A percentile compares a stretch with the other conserved stretches of the same genome.
phyloP scores from a whole-genome alignment of 805 yeast genomes.

The Middelhovenomyces tepae region DNA sequence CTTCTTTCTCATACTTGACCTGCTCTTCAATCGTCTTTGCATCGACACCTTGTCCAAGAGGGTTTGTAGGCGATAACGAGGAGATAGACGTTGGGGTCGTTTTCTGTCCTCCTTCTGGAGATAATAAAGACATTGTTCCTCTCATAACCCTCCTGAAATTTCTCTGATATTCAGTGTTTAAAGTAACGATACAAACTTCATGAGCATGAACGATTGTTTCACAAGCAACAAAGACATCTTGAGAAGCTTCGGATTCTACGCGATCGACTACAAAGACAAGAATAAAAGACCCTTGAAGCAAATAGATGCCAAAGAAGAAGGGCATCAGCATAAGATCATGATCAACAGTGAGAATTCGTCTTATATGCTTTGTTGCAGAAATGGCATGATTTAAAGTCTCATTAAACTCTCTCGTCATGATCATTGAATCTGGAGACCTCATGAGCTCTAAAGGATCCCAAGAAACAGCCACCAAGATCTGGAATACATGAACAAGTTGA shows the following conservation, averaged over 20 bases:
- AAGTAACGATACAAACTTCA: conserved; percentile 25
- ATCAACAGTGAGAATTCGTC: conserved; percentile 22
- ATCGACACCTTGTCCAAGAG: conserved; percentile 16
- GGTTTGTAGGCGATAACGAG: conserved; percentile 17
- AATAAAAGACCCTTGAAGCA: conserved; percentile 23
- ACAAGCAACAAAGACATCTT: conserved; percentile 22
- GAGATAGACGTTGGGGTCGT: conserved; percentile 21
- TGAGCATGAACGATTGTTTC: conserved; percentile 25
- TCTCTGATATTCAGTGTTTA: conserved; percentile 25
- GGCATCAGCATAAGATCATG: conserved; percentile 23
- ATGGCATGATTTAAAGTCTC: conserved; percentile 21
- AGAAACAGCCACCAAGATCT: conserved; percentile 20
- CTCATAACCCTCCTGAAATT: conserved; percentile 25
- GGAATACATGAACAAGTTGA: conserved; percentile 21
- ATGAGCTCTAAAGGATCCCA: conserved; percentile 26
- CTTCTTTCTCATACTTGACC: conserved; percentile 10
- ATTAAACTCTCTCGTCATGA: conserved; percentile 18
- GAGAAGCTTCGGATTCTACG: conserved; percentile 17
- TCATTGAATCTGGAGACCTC: conserved; percentile 16
- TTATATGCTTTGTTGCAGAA: conserved; percentile 19
- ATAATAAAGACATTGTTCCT: conserved; percentile 22
- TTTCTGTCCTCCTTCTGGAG: too few species aligned
- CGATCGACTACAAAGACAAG: conserved; percentile 21
- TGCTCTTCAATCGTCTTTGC: conserved; percentile 7
- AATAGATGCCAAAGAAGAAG: conserved; percentile 24